These are phyloP conservation scores for Helicostylum pulchrum DNA, from an alignment of 192 early-diverging fungal species.

Conservation along the genomic window DNA sequence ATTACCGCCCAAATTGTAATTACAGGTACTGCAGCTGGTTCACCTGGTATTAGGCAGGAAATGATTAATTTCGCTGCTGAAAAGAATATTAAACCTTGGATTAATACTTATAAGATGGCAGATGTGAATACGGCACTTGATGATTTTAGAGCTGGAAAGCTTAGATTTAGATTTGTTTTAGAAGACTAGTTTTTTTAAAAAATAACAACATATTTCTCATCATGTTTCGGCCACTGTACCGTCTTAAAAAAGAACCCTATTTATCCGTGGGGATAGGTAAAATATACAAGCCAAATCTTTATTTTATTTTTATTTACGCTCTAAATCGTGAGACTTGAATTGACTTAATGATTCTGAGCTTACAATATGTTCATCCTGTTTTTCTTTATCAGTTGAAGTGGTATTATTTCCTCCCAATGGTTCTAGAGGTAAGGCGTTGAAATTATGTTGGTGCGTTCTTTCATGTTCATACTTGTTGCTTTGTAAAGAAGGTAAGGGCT, in stretches of 20 bases:
- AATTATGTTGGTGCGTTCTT: background rate
- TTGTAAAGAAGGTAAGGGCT: background rate
- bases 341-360: background rate
- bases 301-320: no score
- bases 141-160: slow-evolving; percentile 57
- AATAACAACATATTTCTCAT: no score
- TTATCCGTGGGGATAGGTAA: no score
- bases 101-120: slow-evolving; percentile 57
- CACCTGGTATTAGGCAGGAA: slow-evolving; percentile 45
- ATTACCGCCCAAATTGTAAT: slow-evolving; percentile 35
- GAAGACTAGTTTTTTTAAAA: no score
- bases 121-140: slow-evolving; percentile 61
- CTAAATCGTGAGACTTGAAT: background rate
- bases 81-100: slow-evolving; percentile 51
- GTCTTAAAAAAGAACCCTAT: no score
- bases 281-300: no score
- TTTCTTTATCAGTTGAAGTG: background rate
- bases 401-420: slow-evolving; percentile 4
- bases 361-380: background rate
- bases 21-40: slow-evolving; percentile 56
- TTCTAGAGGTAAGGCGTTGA: slow-evolving; percentile 18
- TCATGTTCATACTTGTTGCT: background rate
- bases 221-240: no score
- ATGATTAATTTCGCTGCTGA: slow-evolving; percentile 59
- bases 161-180: slow-evolving; percentile 70